Evolutionary conservation across 129 eudicot genomes (phyloP).

Genomic region (Apium graveolens): DNA sequence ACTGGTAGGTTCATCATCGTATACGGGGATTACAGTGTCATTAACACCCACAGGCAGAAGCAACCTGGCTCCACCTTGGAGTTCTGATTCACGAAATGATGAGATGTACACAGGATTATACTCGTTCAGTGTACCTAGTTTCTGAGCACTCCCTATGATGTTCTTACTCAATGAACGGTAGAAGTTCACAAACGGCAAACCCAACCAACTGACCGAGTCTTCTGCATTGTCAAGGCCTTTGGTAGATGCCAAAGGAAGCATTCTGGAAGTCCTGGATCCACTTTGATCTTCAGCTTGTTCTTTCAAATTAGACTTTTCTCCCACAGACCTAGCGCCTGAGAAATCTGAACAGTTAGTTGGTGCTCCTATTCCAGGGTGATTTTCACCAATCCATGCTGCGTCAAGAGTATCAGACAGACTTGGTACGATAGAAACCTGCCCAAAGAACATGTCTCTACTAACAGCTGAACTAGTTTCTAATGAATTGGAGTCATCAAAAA

Average conservation of each 20-base stretch:
- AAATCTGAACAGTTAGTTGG: conserved; percentile 35
- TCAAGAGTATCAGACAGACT: conserved; percentile 86
- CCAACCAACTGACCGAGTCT: conserved; percentile 65
- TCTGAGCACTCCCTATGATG: conserved; percentile 45
- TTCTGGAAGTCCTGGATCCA: conserved; percentile 23
- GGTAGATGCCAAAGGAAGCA: conserved; percentile 42
- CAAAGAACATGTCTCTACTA: conserved; percentile 58
- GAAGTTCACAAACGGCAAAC: conserved; percentile 63
- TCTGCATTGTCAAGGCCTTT: conserved; percentile 57
- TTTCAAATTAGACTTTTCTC: conserved; percentile 40
- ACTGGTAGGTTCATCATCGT: conserved; percentile 96
- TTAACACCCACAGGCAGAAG: conserved; percentile 60
- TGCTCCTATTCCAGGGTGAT: conserved; percentile 32
- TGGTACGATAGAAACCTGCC: conserved; percentile 43
- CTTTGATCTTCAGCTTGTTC: conserved; percentile 36
- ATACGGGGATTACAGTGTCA: conserved; percentile 77
- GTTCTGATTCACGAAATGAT: conserved; percentile 60
- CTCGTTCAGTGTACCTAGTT: conserved; percentile 47
- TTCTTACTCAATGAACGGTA: conserved; percentile 64
- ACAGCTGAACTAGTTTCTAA: conserved; percentile 26
- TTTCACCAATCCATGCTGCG: conserved; percentile 90
- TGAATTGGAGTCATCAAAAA: conserved; percentile 26
- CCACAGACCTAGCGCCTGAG: conserved; percentile 12
- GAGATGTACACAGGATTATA: conserved; percentile 79
- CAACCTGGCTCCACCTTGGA: conserved; percentile 66